Conservation (phyloP, 306 rosid genomes). For the Inga laurina region DNA sequence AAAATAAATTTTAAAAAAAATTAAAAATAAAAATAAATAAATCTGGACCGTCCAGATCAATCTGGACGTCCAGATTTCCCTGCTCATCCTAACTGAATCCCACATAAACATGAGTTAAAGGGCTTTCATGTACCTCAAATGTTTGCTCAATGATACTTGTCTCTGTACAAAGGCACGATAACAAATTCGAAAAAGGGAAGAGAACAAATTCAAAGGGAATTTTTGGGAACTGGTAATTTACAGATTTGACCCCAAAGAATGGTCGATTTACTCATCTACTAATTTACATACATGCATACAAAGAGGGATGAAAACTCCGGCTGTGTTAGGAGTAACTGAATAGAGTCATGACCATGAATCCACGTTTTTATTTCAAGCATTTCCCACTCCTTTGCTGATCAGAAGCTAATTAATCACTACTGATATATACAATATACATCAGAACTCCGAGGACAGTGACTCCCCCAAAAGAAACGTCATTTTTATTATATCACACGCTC, state of each 20-base stretch:
- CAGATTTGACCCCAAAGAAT: slow-evolving; percentile 35
- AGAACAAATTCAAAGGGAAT: slow-evolving; percentile 3
- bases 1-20: no score
- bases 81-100: no score
- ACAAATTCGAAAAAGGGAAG: background rate
- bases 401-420: no score
- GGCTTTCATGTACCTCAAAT: background rate
- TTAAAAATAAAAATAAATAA: no score
- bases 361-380: no score
- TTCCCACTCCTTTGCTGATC: no score
- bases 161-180: background rate
- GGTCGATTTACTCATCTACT: slow-evolving; percentile 36
- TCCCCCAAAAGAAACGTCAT: slow-evolving; percentile 29
- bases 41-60: no score
- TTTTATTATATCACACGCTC: slow-evolving; percentile 28
- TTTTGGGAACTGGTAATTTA: slow-evolving; percentile 21
- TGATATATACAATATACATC: no score
- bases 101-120: background rate
- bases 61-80: no score
- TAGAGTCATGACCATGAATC: background rate
- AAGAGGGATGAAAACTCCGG: slow-evolving; percentile 18
- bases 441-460: slow-evolving; percentile 2
- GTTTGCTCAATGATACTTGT: background rate
- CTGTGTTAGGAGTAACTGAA: slow-evolving; percentile 12
- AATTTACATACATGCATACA: background rate